A percentile compares a stretch with the other conserved stretches of the same genome.
These are phyloP conservation scores for Babesia microti DNA, from an alignment of 169 alveolate genomes.

Conservation along the genomic window DNA sequence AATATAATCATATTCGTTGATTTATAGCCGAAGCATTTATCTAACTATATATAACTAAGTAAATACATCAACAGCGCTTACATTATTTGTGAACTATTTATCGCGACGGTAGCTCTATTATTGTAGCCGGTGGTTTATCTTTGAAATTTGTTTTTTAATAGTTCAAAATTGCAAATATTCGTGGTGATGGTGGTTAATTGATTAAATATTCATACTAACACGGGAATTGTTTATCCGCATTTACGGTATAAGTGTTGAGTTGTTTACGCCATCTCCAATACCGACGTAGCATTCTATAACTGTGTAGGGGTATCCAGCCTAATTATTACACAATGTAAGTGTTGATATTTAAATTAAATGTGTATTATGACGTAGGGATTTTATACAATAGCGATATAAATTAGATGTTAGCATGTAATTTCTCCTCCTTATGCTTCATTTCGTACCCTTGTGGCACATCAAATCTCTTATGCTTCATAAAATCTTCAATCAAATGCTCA, in stretches of 20 bases:
- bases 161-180: too few species aligned
- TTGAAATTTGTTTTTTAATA: too few species aligned
- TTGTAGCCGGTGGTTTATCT: too few species aligned
- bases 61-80: too few species aligned
- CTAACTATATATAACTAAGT: too few species aligned
- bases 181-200: too few species aligned
- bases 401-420: conserved; percentile 13
- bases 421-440: conserved; percentile 34
- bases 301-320: not conserved
- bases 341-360: not conserved
- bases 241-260: not conserved
- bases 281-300: not conserved
- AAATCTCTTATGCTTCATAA: conserved; percentile 10
- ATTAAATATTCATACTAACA: too few species aligned
- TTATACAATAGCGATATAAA: not conserved
- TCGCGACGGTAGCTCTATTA: too few species aligned
- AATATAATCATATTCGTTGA: too few species aligned
- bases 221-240: conserved; percentile 8
- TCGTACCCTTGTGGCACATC: conserved; percentile 22
- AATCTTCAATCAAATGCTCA: conserved; percentile 19
- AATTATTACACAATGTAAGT: not conserved
- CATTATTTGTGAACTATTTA: too few species aligned
- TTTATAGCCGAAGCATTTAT: too few species aligned
- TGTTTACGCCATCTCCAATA: not conserved
- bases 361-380: not conserved